These are phyloP conservation scores for Aegilops tauschii DNA, from an alignment of 176 grass and related monocot genomes.

Conservation along the genomic window DNA sequence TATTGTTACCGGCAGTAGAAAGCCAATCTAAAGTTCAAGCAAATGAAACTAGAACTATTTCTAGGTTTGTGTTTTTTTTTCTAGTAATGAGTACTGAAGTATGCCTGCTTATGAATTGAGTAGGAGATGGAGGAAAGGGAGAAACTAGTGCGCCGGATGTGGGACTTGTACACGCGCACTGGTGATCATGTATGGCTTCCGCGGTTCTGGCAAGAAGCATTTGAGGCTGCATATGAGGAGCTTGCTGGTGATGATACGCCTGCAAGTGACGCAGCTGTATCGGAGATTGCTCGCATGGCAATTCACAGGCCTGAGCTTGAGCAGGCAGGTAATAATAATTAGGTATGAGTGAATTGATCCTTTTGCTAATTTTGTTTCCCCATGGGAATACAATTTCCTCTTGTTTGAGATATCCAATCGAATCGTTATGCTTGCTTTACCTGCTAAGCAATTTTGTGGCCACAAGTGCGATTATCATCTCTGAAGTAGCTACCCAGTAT, in stretches of 20 bases:
- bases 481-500: neutral
- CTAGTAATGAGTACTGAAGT: constrained; percentile 10
- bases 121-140: constrained; percentile 95
- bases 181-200: constrained; percentile 53
- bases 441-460: neutral
- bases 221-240: constrained; percentile 88
- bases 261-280: constrained; percentile 49
- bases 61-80: neutral
- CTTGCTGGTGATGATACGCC: constrained; percentile 64
- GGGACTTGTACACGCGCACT: constrained; percentile 72
- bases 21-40: neutral
- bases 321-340: constrained; percentile 38
- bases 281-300: constrained; percentile 74
- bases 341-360: constrained; percentile 5
- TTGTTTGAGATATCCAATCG: neutral
- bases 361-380: neutral
- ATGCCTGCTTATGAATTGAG: neutral
- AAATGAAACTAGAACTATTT: neutral
- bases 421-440: neutral
- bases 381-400: neutral
- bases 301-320: constrained; percentile 62
- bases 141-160: constrained; percentile 76
- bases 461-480: neutral
- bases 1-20: neutral
- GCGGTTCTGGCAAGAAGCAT: constrained; percentile 78